These are phyloP conservation scores for Phoenix roebelenii DNA, from an alignment of 176 grass and related monocot species.

Conservation along the genomic window DNA sequence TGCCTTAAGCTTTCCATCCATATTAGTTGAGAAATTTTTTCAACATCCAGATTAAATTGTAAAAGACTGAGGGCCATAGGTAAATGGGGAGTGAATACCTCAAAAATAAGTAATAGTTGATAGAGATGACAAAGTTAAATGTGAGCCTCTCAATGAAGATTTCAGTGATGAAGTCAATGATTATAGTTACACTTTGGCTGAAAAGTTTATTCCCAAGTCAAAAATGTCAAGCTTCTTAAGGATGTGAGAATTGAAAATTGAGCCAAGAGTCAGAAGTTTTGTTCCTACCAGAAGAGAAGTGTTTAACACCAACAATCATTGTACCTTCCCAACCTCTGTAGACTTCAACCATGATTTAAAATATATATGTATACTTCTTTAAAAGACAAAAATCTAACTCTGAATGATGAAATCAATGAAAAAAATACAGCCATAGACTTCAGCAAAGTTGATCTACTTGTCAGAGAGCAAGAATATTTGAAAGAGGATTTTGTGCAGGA, in stretches of 20 bases:
- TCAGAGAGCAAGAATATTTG: conserved; percentile 26
- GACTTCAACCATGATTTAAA: conserved; percentile 36
- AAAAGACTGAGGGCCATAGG: conserved; percentile 21
- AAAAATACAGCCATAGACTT: conserved; percentile 13
- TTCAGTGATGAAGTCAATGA: conserved; percentile 30
- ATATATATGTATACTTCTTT: conserved; percentile 26
- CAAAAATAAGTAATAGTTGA: conserved; percentile 22
- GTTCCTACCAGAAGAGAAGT: conserved; percentile 18
- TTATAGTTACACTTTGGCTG: conserved; percentile 30
- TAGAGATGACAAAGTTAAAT: conserved; percentile 19
- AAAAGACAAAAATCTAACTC: conserved; percentile 15
- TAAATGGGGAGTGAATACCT: conserved; percentile 28
- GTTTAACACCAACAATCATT: conserved; percentile 24
- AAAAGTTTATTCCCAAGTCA: conserved; percentile 22
- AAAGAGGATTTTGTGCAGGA: conserved; percentile 25
- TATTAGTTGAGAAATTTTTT: conserved; percentile 31
- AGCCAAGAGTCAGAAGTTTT: conserved; percentile 20
- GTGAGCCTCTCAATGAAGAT: conserved; percentile 26
- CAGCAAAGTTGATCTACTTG: conserved; percentile 16
- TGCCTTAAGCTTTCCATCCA: conserved; percentile 26
- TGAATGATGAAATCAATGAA: conserved; percentile 9
- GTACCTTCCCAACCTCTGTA: conserved; percentile 42
- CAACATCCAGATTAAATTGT: conserved; percentile 30
- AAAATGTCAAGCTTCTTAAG: conserved; percentile 35
- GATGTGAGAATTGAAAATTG: conserved; percentile 20